A percentile compares a stretch with the other conserved stretches of the same genome.
Evolutionary conservation across 768 basidiomycete species (phyloP).

Genomic region (Lanmaoa pseudosensibilis): DNA sequence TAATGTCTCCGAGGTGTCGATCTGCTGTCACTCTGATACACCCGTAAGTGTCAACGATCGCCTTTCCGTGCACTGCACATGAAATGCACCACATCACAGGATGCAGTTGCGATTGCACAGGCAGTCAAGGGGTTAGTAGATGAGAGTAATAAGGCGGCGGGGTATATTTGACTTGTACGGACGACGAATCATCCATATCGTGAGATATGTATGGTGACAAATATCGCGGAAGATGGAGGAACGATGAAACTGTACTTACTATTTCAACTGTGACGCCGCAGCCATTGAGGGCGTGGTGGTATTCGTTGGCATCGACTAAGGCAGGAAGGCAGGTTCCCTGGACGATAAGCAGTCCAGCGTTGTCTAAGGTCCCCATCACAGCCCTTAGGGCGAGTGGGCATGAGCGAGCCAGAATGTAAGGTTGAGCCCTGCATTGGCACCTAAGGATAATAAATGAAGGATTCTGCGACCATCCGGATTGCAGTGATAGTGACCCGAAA

Average conservation of each 20-base stretch:
- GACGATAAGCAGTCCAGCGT: too few species aligned
- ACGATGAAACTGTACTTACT: neutral
- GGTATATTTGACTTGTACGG: conserved; percentile 21
- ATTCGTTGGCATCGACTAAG: neutral
- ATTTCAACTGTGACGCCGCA: neutral
- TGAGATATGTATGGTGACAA: neutral
- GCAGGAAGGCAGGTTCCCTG: neutral
- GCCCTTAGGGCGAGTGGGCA: too few species aligned
- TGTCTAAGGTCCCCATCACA: too few species aligned
- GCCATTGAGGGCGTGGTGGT: neutral
- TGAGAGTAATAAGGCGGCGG: conserved; percentile 44
- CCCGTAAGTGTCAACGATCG: conserved; percentile 42
- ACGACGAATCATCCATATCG: neutral
- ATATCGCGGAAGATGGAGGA: neutral
- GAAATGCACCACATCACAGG: conserved; percentile 33
- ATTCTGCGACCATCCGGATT: too few species aligned
- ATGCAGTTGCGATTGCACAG: conserved; percentile 51
- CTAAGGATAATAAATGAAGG: too few species aligned
- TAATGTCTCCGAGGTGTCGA: conserved; percentile 51
- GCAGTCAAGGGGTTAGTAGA: conserved; percentile 58
- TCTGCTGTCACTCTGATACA: conserved; percentile 67
- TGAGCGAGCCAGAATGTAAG: too few species aligned
- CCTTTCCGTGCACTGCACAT: neutral
- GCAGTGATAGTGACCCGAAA: too few species aligned
- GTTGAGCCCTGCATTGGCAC: too few species aligned